Conservation (phyloP, 2,329 filamentous ascomycete species). For the Colletotrichum sp. region DNA sequence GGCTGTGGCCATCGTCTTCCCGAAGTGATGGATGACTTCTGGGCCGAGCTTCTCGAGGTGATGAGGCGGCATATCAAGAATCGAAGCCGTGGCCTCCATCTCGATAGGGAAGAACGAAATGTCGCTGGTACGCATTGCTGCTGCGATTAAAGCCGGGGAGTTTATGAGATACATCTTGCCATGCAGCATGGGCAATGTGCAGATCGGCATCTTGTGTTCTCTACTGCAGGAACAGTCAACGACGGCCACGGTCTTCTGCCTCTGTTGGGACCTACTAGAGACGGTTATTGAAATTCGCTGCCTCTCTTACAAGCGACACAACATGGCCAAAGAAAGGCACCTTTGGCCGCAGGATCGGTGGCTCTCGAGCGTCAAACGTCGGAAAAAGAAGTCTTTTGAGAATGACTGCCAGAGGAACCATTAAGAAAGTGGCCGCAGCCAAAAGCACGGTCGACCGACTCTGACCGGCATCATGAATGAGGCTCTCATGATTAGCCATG, state of each 20-base stretch:
- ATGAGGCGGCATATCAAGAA: slow-evolving; percentile 38
- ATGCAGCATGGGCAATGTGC: slow-evolving; percentile 48
- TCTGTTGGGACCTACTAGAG: slow-evolving; percentile 38
- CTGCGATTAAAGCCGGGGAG: slow-evolving; percentile 42
- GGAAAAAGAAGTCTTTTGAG: slow-evolving; percentile 7
- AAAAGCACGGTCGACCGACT: not conserved
- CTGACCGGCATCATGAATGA: not conserved
- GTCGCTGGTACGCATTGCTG: slow-evolving; percentile 44
- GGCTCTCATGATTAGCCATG: not conserved
- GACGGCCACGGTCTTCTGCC: not conserved
- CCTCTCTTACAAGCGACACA: slow-evolving; percentile 42
- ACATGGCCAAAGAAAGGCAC: slow-evolving; percentile 53
- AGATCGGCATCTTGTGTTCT: slow-evolving; percentile 36
- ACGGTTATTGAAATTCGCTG: slow-evolving; percentile 38
- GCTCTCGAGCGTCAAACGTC: slow-evolving; percentile 39
- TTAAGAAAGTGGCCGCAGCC: not conserved
- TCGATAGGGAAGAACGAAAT: slow-evolving; percentile 49
- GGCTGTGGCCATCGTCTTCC: slow-evolving; percentile 37
- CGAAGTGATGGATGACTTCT: slow-evolving; percentile 36
- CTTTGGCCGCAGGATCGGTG: slow-evolving; percentile 41
- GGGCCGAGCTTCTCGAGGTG: slow-evolving; percentile 23
- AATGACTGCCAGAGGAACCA: not conserved
- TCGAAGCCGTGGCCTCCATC: slow-evolving; percentile 36
- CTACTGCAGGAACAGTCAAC: slow-evolving; percentile 20
- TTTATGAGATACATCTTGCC: slow-evolving; percentile 50